Evolutionary conservation across 2,329 filamentous ascomycete genomes (phyloP), one percentile per base, ranked within the genome.

Genomic region (Botrytis aclada): DNA sequence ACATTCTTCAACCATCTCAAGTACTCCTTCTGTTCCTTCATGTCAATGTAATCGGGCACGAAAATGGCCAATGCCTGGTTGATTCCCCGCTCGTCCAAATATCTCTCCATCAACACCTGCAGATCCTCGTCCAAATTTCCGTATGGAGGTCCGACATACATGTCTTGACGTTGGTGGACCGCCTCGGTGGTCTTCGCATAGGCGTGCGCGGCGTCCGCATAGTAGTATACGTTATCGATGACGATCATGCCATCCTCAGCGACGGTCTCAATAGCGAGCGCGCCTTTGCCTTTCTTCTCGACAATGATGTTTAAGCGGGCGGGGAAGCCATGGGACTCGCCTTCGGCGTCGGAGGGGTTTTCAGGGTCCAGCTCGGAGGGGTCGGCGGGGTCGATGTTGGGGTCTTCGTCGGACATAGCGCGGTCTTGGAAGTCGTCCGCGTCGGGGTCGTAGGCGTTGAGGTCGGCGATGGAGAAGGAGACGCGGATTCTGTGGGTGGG

Each of bases 11-110:
- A 86, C 96, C 97, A 99, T 77, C 88, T 85, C 75, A 97, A 85
- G 84, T 99, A 99, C 88, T 99, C 96, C 85, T 90, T 92, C 89
- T 98, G 95, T 89, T 99, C 96, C 91, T 99, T 99, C 84, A 93
- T 89, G 82, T 98, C 94, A 81, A 98, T 95, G 85, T 97, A 99
- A 83, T 98, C 95, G 54, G 95, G 94, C 62, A 97, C 91, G 83
- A 98, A 98, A 77, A 95, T 85, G 71, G 95, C 95, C 79, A 99
- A 88, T 74, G 91, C 89, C 79, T 92, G 90, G 80, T 95, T 94
- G 84, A 99, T 89, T 76, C 95, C 96, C 79, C 96, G 90, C 88
- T 98, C 96, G 83, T 97, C 94, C 76, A 99, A 88, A 85, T 95
- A 99, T 79, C 92, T 90, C 88, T 98, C 95, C 82, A 98, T 87